Percentiles rank a stretch among this genome's conserved stretches.
Conservation (phyloP, 2,329 filamentous ascomycete genomes). For the Anisogramma anomala region DNA sequence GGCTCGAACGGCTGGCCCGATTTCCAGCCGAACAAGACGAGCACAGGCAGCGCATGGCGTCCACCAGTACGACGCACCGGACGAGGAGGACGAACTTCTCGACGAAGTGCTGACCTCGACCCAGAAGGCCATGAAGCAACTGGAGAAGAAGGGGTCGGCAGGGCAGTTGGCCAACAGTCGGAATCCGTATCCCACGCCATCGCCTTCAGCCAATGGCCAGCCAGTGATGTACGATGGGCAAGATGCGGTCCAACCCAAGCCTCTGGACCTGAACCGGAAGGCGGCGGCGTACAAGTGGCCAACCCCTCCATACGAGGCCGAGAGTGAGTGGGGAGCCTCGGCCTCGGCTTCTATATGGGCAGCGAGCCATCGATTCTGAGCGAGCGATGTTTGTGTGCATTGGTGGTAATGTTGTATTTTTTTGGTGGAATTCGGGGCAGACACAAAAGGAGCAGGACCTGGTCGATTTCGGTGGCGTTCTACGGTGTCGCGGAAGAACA, state of each 20-base stretch:
- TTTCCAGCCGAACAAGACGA: conserved; percentile 70
- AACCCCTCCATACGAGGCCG: conserved; percentile 79
- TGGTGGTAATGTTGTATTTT: neutral
- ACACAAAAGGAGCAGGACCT: conserved; percentile 5
- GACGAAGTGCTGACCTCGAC: conserved; percentile 79
- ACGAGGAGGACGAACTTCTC: conserved; percentile 91
- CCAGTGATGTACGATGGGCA: conserved; percentile 58
- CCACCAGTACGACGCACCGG: conserved; percentile 83
- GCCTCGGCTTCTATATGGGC: conserved; percentile 74
- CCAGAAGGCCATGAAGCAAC: conserved; percentile 58
- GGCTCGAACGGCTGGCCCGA: conserved; percentile 43
- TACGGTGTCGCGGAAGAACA: conserved; percentile 9
- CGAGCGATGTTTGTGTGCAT: conserved; percentile 25
- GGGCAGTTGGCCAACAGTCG: conserved; percentile 54
- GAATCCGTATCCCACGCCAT: conserved; percentile 53
- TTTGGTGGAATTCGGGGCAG: neutral
- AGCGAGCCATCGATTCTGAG: conserved; percentile 51
- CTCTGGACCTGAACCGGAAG: conserved; percentile 56
- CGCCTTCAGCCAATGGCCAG: conserved; percentile 75
- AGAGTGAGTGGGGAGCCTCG: conserved; percentile 79
- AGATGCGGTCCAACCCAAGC: conserved; percentile 54
- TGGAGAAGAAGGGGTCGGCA: conserved; percentile 44
- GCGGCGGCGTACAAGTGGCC: conserved; percentile 63
- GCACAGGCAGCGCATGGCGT: conserved; percentile 65
- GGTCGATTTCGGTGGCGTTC: conserved; percentile 13